phyloP scores from a whole-genome alignment of 1,284 basidiomycete genomes.

The Earliella scabrosa region DNA sequence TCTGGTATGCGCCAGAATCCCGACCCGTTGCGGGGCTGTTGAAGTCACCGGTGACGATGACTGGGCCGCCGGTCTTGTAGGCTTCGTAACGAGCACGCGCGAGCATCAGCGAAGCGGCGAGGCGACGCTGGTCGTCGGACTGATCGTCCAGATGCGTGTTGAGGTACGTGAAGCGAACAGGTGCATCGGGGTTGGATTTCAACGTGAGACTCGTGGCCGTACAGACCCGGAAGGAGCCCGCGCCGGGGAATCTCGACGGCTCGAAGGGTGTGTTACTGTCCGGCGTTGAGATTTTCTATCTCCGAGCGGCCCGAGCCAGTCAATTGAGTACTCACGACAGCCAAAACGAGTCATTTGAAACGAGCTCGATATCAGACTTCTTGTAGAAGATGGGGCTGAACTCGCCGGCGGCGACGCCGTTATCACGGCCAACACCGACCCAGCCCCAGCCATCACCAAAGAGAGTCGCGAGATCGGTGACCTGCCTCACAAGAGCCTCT shows the following conservation, averaged over 20 bases:
- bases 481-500: conserved; percentile 63
- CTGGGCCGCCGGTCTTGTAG: conserved; percentile 40
- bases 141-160: conserved; percentile 61
- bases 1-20: conserved; percentile 55
- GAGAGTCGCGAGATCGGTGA: conserved; percentile 59
- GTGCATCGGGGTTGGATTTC: conserved; percentile 17
- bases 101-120: conserved; percentile 56
- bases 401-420: conserved; percentile 60
- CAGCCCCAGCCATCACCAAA: conserved; percentile 58
- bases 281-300: background rate
- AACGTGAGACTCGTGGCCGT: conserved; percentile 48
- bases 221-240: conserved; percentile 57
- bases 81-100: conserved; percentile 54
- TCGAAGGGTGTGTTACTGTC: conserved; percentile 50
- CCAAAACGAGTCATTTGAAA: conserved; percentile 58
- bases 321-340: conserved; percentile 44
- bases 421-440: conserved; percentile 69
- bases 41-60: conserved; percentile 59
- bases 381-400: conserved; percentile 71
- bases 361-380: conserved; percentile 44
- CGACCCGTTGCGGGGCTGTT: conserved; percentile 50
- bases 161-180: conserved; percentile 44
- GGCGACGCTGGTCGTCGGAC: conserved; percentile 54
- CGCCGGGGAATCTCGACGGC: conserved; percentile 55
- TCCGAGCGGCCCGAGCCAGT: background rate